Conservation (phyloP, 495 filamentous ascomycete genomes). For the Xylaria cubensis region DNA sequence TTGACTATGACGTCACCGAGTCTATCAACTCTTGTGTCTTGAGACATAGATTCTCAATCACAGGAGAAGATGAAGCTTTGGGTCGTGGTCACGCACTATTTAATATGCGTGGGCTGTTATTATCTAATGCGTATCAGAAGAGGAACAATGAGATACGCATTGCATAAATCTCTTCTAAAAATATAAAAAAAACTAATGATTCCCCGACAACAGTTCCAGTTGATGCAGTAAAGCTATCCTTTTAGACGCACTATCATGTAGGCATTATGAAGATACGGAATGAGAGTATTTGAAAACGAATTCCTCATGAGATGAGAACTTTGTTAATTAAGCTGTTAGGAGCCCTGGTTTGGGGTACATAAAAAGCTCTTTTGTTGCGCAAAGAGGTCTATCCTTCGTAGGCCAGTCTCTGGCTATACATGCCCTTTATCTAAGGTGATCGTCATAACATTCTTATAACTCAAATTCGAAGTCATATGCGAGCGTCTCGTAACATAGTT, state of each 20-base stretch:
- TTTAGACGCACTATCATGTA: background rate
- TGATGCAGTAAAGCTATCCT: background rate
- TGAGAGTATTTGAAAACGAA: background rate
- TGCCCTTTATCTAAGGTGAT: no score
- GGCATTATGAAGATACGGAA: background rate
- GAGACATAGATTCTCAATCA: no score
- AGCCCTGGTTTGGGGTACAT: no score
- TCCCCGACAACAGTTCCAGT: background rate
- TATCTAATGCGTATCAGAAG: no score
- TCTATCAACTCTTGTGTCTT: no score
- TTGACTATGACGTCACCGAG: no score
- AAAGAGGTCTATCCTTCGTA: no score
- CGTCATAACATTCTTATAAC: background rate
- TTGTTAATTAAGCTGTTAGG: background rate
- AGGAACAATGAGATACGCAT: background rate
- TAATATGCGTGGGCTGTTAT: no score
- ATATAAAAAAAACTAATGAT: background rate
- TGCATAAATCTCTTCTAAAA: background rate
- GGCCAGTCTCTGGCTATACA: no score
- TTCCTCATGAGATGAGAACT: background rate
- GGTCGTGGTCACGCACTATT: no score
- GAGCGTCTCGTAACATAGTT: background rate
- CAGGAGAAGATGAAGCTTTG: no score
- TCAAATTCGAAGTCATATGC: background rate
- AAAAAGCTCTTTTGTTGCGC: no score